Conservation (phyloP, 1,284 basidiomycete species). For the Cutaneotrichosporon daszewskae region DNA sequence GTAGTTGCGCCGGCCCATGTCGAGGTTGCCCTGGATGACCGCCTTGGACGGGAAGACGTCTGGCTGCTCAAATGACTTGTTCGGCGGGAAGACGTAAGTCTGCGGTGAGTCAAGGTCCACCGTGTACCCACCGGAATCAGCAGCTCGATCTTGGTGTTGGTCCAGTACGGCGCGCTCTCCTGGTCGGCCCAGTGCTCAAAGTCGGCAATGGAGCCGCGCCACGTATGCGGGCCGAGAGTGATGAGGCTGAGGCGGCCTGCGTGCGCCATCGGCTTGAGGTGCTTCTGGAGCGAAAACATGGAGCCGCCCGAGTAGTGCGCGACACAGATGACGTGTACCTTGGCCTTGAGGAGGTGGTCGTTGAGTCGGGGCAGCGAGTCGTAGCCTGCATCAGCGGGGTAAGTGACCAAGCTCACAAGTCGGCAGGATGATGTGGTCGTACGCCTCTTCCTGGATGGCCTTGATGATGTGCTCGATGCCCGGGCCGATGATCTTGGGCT, state of each 20-base stretch:
- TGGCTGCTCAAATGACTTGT: not conserved
- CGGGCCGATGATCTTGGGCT: not conserved
- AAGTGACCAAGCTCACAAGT: slow-evolving; percentile 4
- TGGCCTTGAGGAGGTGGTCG: not conserved
- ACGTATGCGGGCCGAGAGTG: slow-evolving; percentile 1
- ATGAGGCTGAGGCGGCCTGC: not conserved
- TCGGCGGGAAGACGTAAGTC: slow-evolving; percentile 1
- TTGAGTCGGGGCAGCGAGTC: not conserved
- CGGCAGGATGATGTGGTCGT: slow-evolving; percentile 4
- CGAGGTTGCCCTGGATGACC: slow-evolving; percentile 13
- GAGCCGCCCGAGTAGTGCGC: slow-evolving; percentile 5
- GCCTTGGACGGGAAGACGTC: slow-evolving; percentile 3
- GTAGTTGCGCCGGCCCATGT: slow-evolving; percentile 6
- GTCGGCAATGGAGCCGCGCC: not conserved
- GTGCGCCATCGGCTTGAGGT: not conserved
- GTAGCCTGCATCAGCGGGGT: slow-evolving; percentile 3
- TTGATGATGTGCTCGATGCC: not conserved
- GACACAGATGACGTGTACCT: slow-evolving; percentile 6
- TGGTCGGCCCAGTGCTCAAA: slow-evolving; percentile 5
- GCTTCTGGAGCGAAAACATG: not conserved
- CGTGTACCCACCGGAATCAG: slow-evolving; percentile 2
- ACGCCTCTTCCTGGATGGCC: slow-evolving; percentile 1
- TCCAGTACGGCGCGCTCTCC: not conserved
- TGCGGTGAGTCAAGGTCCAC: not conserved
- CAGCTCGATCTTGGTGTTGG: not conserved